Evolutionary conservation across 352 stramenopile genomes (phyloP).

Genomic region (Plasmopara muralis): DNA sequence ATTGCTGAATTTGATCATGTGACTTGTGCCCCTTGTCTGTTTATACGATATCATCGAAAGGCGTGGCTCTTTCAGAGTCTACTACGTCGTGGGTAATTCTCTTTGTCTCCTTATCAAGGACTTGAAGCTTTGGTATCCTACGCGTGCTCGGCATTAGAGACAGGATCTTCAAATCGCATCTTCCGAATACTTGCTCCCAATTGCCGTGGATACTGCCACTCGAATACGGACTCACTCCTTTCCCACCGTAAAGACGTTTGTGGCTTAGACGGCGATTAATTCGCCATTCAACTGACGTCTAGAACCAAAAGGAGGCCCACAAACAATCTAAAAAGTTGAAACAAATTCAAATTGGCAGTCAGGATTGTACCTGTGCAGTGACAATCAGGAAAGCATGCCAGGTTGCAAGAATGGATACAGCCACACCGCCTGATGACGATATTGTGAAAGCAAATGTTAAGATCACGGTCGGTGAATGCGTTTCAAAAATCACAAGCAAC

Average conservation of each 20-base stretch:
- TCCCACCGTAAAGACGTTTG: conserved; percentile 39
- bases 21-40: too few species aligned
- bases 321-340: conserved; percentile 2
- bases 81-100: background rate
- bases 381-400: conserved; percentile 71
- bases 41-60: too few species aligned
- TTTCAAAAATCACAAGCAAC: conserved; percentile 24
- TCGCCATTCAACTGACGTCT: conserved; percentile 78
- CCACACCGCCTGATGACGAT: conserved; percentile 32
- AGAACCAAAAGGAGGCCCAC: conserved; percentile 2
- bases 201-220: conserved; percentile 59
- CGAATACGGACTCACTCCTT: conserved; percentile 55
- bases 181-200: conserved; percentile 74
- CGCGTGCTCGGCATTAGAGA: conserved; percentile 54
- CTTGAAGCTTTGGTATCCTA: conserved; percentile 20
- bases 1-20: too few species aligned
- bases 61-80: too few species aligned
- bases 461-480: conserved; percentile 19
- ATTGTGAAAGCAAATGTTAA: conserved; percentile 66
- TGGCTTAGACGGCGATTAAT: conserved; percentile 64
- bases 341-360: background rate
- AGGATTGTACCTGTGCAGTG: conserved; percentile 58
- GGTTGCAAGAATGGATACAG: conserved; percentile 51
- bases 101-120: conserved; percentile 12
- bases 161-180: conserved; percentile 48